Percentiles rank a stretch among this genome's conserved stretches.
Conservation (phyloP, 2,329 filamentous ascomycete genomes). For the Ophiostoma quercus region DNA sequence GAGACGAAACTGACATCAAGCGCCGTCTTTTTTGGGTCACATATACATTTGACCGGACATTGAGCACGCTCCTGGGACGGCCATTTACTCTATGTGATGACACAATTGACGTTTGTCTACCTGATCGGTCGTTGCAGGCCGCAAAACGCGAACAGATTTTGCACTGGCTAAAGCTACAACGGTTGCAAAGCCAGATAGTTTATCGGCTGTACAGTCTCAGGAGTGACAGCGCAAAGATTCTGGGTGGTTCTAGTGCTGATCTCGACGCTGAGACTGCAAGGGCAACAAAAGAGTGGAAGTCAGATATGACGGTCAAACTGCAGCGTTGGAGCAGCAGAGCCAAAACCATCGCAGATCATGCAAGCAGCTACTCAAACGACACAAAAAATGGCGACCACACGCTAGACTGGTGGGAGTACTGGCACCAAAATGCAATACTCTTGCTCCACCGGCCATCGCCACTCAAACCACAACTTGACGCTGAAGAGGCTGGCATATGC, state of each 20-base stretch:
- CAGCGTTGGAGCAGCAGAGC: background rate
- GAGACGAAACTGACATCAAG: slow-evolving; percentile 24
- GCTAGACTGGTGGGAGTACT: slow-evolving; percentile 28
- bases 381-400: slow-evolving; percentile 12
- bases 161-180: slow-evolving; percentile 29
- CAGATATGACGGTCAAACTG: slow-evolving; percentile 16
- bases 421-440: slow-evolving; percentile 29
- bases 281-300: slow-evolving; percentile 16
- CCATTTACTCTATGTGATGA: slow-evolving; percentile 29
- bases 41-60: slow-evolving; percentile 29
- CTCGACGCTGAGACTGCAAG: background rate
- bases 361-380: slow-evolving; percentile 4
- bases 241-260: background rate
- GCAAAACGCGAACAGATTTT: slow-evolving; percentile 24
- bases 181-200: slow-evolving; percentile 28
- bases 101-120: slow-evolving; percentile 28
- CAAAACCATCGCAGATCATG: background rate
- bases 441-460: slow-evolving; percentile 28
- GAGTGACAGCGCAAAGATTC: background rate
- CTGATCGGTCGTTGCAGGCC: slow-evolving; percentile 17
- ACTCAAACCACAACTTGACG: slow-evolving; percentile 21
- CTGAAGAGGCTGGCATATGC: slow-evolving; percentile 23
- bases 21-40: slow-evolving; percentile 31
- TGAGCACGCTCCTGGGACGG: slow-evolving; percentile 29
- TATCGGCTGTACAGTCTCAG: slow-evolving; percentile 19